Percentiles rank a stretch among this genome's conserved stretches.
Evolutionary conservation across 805 yeast genomes (phyloP).

Genomic region (Torulaspora indica): DNA sequence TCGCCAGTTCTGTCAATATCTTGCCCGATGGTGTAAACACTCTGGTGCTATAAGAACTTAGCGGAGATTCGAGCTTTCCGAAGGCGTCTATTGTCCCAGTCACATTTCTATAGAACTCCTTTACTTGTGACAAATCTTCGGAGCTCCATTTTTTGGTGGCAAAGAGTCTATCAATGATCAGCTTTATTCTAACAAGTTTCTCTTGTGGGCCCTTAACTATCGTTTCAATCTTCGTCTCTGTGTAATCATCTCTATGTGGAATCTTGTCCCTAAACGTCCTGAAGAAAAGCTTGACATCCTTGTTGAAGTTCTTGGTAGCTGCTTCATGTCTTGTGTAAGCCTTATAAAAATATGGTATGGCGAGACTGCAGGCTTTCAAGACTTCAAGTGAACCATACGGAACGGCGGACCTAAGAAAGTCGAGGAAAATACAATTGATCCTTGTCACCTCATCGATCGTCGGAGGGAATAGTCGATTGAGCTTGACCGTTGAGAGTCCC

Average conservation of each 20-base stretch:
- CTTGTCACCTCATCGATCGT: conserved; percentile 92
- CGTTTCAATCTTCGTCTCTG: conserved; percentile 52
- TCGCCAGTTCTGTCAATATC: conserved; percentile 74
- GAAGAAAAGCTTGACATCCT: conserved; percentile 42
- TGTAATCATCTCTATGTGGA: conserved; percentile 36
- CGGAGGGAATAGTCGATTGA: conserved; percentile 85
- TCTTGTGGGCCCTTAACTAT: conserved; percentile 61
- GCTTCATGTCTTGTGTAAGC: conserved; percentile 94
- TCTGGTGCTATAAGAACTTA: conserved; percentile 52
- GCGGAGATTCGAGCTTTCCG: conserved; percentile 48
- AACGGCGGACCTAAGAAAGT: conserved; percentile 61
- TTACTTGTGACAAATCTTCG: conserved; percentile 27
- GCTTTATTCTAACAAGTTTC: conserved; percentile 65
- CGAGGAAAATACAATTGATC: conserved; percentile 78
- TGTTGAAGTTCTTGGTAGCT: conserved; percentile 64
- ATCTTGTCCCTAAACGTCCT: conserved; percentile 33
- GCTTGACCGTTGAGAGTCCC: conserved; percentile 53
- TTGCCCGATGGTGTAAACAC: conserved; percentile 91
- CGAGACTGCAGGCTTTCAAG: conserved; percentile 71
- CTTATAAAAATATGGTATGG: conserved; percentile 86
- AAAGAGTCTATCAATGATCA: conserved; percentile 60
- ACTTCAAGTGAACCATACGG: conserved; percentile 72
- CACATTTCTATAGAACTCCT: conserved; percentile 48
- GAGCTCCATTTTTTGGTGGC: conserved; percentile 45
- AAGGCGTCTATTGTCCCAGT: conserved; percentile 73